Percentiles rank a stretch among this genome's conserved stretches.
Evolutionary conservation across 495 filamentous ascomycete species (phyloP).

Genomic region (Xylaria nigripes): DNA sequence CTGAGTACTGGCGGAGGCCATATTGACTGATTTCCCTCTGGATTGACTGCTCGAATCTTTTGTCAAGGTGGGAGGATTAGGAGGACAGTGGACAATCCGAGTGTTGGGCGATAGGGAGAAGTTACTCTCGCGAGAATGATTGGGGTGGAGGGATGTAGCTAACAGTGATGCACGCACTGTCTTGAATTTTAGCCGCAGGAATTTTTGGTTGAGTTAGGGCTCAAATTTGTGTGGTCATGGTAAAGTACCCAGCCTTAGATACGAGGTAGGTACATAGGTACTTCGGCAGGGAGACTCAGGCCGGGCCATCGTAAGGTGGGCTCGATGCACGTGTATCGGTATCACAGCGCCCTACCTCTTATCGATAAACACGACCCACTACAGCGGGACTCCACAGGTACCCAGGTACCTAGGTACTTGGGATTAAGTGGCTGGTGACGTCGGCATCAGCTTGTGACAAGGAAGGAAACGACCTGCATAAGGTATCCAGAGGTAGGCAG

Average conservation of each 20-base stretch:
- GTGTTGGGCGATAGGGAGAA: conserved; percentile 14
- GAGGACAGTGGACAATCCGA: conserved; percentile 11
- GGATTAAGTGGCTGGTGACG: conserved; percentile 9
- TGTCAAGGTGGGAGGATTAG: conserved; percentile 10
- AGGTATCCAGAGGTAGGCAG: not conserved
- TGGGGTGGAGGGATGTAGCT: conserved; percentile 11
- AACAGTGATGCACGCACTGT: conserved; percentile 16
- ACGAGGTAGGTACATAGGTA: not conserved
- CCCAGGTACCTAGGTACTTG: no score
- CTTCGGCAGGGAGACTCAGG: no score
- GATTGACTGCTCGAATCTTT: conserved; percentile 19
- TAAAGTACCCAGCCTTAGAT: no score
- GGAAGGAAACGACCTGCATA: not conserved
- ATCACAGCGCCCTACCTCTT: not conserved
- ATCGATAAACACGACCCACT: conserved; percentile 1
- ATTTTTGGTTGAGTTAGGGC: conserved; percentile 25
- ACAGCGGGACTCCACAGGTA: not conserved
- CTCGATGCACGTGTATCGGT: conserved; percentile 10
- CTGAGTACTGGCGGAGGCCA: conserved; percentile 44
- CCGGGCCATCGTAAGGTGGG: conserved; percentile 14
- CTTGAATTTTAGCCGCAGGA: conserved; percentile 13
- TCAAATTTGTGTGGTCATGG: conserved; percentile 20
- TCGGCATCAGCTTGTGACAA: not conserved
- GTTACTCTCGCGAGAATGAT: conserved; percentile 12
- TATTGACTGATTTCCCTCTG: conserved; percentile 33